Evolutionary conservation across 306 rosid species (phyloP).

Genomic region (Pueraria montana): DNA sequence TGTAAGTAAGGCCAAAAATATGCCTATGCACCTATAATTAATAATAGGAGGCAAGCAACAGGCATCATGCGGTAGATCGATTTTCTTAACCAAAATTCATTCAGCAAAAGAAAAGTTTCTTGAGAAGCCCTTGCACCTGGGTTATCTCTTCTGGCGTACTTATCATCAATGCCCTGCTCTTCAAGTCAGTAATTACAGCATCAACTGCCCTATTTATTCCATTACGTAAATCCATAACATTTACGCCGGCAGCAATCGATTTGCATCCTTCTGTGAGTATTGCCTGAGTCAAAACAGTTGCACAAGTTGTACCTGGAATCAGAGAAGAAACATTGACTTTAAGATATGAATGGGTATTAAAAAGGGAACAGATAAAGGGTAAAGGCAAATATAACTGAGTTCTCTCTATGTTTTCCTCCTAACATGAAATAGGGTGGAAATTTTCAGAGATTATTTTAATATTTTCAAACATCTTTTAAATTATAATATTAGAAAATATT

Average conservation of each 20-base stretch:
- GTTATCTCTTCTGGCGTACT: constrained; percentile 93
- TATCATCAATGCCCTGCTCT: constrained; percentile 85
- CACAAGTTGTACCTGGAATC: constrained; percentile 93
- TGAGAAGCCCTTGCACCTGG: constrained; percentile 71
- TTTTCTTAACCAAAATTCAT: constrained; percentile 37
- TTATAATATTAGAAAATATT: constrained; percentile 10
- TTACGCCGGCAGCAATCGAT: constrained; percentile 92
- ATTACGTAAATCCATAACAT: constrained; percentile 88
- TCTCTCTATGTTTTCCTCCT: constrained; percentile 5
- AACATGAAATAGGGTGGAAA: constrained; percentile 25
- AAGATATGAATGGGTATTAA: constrained; percentile 8
- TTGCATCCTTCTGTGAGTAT: constrained; percentile 93
- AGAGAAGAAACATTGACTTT: constrained; percentile 41
- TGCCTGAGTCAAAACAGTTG: constrained; percentile 93
- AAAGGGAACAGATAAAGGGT: not conserved
- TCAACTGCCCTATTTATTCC: constrained; percentile 93
- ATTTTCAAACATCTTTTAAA: constrained; percentile 23
- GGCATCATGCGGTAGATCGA: constrained; percentile 7
- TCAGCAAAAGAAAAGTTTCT: constrained; percentile 36
- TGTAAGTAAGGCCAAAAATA: not conserved
- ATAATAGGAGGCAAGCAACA: constrained; percentile 11
- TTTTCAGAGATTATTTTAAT: not conserved
- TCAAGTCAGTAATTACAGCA: constrained; percentile 84
- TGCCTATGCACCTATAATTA: constrained; percentile 29
- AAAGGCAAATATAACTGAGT: not conserved